A percentile compares a stretch with the other conserved stretches of the same genome.
Evolutionary conservation across 1,284 basidiomycete species (phyloP).

Genomic region (Naganishia sp.): DNA sequence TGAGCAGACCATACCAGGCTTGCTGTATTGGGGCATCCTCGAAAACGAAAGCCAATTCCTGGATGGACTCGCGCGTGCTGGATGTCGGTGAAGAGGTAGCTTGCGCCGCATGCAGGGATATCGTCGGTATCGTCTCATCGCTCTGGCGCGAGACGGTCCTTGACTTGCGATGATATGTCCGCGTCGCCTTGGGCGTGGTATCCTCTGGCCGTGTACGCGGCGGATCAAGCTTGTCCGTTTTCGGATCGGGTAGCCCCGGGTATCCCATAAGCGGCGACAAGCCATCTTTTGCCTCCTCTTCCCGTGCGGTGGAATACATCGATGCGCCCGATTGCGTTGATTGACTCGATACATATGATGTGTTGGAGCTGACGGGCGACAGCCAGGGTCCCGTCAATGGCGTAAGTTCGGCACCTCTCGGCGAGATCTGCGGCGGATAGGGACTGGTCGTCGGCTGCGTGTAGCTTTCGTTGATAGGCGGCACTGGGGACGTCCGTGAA

Average conservation of each 20-base stretch:
- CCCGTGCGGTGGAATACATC: conserved; percentile 12
- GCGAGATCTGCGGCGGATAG: conserved; percentile 14
- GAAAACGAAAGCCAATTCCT: conserved; percentile 16
- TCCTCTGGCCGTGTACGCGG: neutral
- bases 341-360: conserved; percentile 1
- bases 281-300: conserved; percentile 18
- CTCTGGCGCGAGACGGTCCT: neutral
- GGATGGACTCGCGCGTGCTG: neutral
- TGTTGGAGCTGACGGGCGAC: conserved; percentile 8
- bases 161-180: conserved; percentile 15
- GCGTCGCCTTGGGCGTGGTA: conserved; percentile 11
- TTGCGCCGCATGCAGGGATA: conserved; percentile 12
- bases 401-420: neutral
- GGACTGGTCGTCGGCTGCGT: conserved; percentile 10
- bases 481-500: neutral
- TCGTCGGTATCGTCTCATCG: conserved; percentile 18
- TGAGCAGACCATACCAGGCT: conserved; percentile 23
- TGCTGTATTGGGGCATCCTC: conserved; percentile 17
- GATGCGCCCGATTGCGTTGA: conserved; percentile 13
- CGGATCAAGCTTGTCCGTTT: neutral
- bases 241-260: neutral
- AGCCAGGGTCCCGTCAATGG: conserved; percentile 19
- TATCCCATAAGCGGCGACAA: conserved; percentile 14
- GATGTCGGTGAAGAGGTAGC: conserved; percentile 3
- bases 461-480: neutral